phyloP scores from a whole-genome alignment of 116 monocot genomes.

The Dioscorea cayenensis region DNA sequence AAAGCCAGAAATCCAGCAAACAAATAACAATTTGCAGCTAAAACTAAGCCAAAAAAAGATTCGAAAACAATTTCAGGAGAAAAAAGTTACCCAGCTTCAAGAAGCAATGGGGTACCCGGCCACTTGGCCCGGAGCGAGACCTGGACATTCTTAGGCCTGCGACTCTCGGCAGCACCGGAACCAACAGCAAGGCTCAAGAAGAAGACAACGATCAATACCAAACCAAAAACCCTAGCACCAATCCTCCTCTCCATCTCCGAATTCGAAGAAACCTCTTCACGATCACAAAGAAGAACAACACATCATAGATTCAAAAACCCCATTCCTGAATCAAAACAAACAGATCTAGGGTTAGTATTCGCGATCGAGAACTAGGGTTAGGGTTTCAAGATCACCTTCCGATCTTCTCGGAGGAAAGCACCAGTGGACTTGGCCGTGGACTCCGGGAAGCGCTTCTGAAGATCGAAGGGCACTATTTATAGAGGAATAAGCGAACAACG shows the following conservation, averaged over 20 bases:
- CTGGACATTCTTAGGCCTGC: constrained; percentile 84
- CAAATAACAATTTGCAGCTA: not conserved
- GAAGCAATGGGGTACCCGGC: constrained; percentile 70
- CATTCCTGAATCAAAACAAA: not conserved
- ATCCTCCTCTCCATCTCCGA: constrained; percentile 6
- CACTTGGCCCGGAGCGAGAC: constrained; percentile 75
- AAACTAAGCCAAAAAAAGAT: not conserved
- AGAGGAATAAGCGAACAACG: not conserved
- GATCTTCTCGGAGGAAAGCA: not conserved
- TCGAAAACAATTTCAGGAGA: not conserved
- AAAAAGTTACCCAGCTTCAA: constrained; percentile 61
- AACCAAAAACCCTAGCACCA: constrained; percentile 22
- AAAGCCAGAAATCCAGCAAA: too few species aligned
- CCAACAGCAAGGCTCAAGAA: constrained; percentile 4
- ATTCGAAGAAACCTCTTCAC: not conserved
- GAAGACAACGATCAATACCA: constrained; percentile 12
- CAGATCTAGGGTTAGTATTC: not conserved
- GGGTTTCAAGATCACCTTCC: not conserved
- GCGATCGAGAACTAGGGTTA: not conserved
- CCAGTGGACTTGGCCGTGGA: constrained; percentile 1
- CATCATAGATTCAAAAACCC: not conserved
- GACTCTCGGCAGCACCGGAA: constrained; percentile 8
- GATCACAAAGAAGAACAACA: not conserved
- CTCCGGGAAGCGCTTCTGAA: not conserved
- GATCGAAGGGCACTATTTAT: not conserved